Evolutionary conservation across 164 flowering plant genomes (phyloP).

Genomic region (Cinnamomum micranthum): DNA sequence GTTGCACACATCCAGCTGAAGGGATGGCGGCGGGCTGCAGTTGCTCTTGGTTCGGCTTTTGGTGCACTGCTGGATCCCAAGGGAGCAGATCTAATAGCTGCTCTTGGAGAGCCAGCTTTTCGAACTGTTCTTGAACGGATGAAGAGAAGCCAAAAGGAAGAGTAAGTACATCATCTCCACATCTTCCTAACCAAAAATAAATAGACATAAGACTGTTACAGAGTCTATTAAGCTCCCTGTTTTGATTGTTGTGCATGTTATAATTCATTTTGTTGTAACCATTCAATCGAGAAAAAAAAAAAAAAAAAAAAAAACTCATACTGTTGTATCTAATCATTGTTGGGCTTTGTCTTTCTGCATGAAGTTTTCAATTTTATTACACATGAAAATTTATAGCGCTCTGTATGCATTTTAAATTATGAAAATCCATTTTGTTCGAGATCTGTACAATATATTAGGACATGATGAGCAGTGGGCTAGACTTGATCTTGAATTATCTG

Average conservation of each 20-base stretch:
- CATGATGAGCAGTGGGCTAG: too few species aligned
- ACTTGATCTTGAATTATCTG: too few species aligned
- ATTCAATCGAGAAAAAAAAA: too few species aligned
- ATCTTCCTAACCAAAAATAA: background rate
- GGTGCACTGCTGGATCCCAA: conserved; percentile 87
- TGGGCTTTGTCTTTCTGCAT: background rate
- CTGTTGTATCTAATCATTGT: background rate
- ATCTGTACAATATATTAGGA: background rate
- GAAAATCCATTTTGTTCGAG: too few species aligned
- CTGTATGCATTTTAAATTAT: too few species aligned
- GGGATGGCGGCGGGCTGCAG: conserved; percentile 86
- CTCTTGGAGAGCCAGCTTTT: conserved; percentile 90
- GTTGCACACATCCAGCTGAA: conserved; percentile 57
- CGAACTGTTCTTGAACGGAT: conserved; percentile 76
- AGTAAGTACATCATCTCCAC: conserved; percentile 29
- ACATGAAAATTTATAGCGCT: background rate
- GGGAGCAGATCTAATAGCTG: conserved; percentile 87
- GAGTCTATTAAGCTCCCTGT: background rate
- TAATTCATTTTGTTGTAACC: background rate
- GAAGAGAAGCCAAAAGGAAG: conserved; percentile 82
- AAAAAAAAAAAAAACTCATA: too few species aligned
- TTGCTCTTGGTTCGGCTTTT: conserved; percentile 83
- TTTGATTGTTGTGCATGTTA: background rate
- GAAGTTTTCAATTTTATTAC: background rate
- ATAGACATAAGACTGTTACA: background rate